Evolutionary conservation across 345 rosid species (phyloP).

Genomic region (Microthlaspi erraticum): DNA sequence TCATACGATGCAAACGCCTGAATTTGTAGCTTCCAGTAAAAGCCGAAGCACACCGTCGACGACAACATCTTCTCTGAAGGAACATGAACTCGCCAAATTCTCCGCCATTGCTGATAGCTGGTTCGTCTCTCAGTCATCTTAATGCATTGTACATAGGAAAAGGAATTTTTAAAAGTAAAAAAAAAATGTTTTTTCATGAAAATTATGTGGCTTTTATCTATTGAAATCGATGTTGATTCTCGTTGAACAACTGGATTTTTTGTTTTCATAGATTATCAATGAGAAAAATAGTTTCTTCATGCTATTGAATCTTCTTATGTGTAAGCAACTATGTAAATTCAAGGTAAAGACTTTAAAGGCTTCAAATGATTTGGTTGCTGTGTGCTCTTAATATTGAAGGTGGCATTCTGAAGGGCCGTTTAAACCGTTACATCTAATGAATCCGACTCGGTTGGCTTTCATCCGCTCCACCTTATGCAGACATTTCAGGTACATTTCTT

Average conservation of each 20-base stretch:
- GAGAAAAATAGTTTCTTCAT: not conserved
- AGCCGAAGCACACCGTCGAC: slow-evolving; percentile 18
- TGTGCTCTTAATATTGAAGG: slow-evolving; percentile 48
- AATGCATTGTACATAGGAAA: not conserved
- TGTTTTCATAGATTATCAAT: not conserved
- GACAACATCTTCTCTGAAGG: slow-evolving; percentile 61
- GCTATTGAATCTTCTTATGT: slow-evolving; percentile 10
- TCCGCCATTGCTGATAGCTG: slow-evolving; percentile 82
- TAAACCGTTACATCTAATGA: slow-evolving; percentile 83
- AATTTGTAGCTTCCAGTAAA: slow-evolving; percentile 19
- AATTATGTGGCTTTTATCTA: no score
- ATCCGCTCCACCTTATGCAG: slow-evolving; percentile 89
- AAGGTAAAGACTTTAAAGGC: not conserved
- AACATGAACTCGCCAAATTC: slow-evolving; percentile 78
- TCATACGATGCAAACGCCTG: slow-evolving; percentile 11
- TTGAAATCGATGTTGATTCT: slow-evolving; percentile 4
- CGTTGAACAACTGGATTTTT: not conserved
- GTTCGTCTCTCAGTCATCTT: slow-evolving; percentile 39
- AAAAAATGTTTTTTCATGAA: no score
- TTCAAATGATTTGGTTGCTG: not conserved
- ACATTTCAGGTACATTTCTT: slow-evolving; percentile 64
- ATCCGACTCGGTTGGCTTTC: slow-evolving; percentile 89
- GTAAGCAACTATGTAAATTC: not conserved
- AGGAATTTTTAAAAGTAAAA: not conserved
- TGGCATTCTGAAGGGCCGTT: slow-evolving; percentile 95